These are phyloP conservation scores for Linnemannia zychae DNA, from an alignment of 192 early-diverging fungal genomes.

Conservation along the genomic window DNA sequence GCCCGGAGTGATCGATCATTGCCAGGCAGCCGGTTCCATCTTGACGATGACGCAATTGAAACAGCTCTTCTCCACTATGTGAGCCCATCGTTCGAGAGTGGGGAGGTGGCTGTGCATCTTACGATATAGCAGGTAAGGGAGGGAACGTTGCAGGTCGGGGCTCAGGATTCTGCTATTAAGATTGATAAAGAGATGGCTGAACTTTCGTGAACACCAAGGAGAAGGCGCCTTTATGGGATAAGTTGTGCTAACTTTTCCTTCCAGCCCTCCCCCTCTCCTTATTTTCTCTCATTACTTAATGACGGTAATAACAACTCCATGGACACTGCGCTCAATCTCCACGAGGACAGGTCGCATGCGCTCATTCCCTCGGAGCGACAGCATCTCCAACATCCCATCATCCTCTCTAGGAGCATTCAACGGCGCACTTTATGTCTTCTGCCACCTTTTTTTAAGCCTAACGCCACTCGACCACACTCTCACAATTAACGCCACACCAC, in stretches of 20 bases:
- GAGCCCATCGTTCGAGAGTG: no score
- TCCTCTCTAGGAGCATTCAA: not conserved
- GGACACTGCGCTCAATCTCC: slow-evolving; percentile 2
- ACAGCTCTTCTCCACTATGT: no score
- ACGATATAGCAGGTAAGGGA: no score
- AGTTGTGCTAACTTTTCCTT: not conserved
- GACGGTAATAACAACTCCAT: not conserved
- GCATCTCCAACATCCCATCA: not conserved
- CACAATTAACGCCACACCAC: not conserved
- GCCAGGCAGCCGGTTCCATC: no score
- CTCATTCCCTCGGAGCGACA: not conserved
- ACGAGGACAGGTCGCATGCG: not conserved
- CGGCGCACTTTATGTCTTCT: not conserved
- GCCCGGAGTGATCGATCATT: no score
- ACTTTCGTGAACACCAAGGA: not conserved
- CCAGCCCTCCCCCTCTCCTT: not conserved
- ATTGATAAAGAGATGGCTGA: no score
- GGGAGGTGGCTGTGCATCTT: no score
- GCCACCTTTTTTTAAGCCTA: not conserved
- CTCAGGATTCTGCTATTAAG: no score
- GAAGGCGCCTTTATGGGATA: not conserved
- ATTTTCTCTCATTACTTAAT: not conserved
- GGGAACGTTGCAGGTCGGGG: no score
- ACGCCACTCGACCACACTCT: not conserved
- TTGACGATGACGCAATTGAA: no score